phyloP scores from a whole-genome alignment of 2,329 filamentous ascomycete genomes.

The Alternaria postmessia region DNA sequence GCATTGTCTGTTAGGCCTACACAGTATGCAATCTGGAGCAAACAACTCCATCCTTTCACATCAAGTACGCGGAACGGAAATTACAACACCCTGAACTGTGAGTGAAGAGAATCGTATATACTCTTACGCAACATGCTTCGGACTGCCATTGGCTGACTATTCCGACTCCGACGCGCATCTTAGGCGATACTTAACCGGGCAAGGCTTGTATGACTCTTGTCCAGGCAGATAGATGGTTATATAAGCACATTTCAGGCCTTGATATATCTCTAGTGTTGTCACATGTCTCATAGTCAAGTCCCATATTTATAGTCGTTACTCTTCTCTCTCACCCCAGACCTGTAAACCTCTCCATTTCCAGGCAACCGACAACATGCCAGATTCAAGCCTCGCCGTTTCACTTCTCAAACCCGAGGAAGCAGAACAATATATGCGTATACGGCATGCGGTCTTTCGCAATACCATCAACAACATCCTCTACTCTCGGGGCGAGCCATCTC shows the following conservation, averaged over 20 bases:
- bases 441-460: conserved; percentile 40
- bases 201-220: background rate
- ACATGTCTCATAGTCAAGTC: background rate
- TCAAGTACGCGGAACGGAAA: background rate
- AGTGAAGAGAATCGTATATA: background rate
- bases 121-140: background rate
- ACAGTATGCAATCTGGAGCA: too few relatives aligned
- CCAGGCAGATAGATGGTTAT: background rate
- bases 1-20: background rate
- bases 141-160: conserved; percentile 5
- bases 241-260: background rate
- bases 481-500: conserved; percentile 37
- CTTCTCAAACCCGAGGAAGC: conserved; percentile 39
- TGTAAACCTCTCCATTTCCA: background rate
- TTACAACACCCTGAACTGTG: background rate
- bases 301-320: background rate
- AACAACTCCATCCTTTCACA: background rate
- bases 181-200: conserved; percentile 4
- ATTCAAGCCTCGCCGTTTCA: conserved; percentile 36
- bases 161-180: conserved; percentile 15
- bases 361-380: conserved; percentile 21
- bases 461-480: conserved; percentile 49
- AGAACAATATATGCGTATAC: conserved; percentile 41
- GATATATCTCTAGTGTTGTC: background rate
- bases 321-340: background rate